Evolutionary conservation across 495 filamentous ascomycete species (phyloP).

Genomic region (Pyronema omphalodes): DNA sequence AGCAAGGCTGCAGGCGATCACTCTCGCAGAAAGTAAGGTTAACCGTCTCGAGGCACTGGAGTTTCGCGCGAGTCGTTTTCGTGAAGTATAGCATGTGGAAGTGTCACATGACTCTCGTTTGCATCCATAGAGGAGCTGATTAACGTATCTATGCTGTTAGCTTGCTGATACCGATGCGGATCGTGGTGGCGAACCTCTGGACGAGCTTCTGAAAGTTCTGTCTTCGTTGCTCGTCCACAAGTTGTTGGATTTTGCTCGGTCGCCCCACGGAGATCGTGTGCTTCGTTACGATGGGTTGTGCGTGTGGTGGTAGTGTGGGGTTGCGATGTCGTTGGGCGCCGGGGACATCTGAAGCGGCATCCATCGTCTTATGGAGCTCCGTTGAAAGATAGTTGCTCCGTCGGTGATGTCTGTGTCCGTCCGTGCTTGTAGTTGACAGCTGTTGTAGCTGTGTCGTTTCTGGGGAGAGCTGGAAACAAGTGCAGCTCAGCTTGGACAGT

Average conservation of each 20-base stretch:
- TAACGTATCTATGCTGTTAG: slow-evolving; percentile 44
- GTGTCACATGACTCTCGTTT: slow-evolving; percentile 49
- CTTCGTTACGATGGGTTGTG: slow-evolving; percentile 30
- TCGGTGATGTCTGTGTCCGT: too few relatives aligned
- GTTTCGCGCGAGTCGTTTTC: slow-evolving; percentile 46
- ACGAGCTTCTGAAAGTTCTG: slow-evolving; percentile 36
- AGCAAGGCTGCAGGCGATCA: slow-evolving; percentile 60
- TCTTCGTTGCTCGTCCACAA: slow-evolving; percentile 34
- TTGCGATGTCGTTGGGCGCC: neutral
- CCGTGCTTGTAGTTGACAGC: too few relatives aligned
- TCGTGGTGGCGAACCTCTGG: slow-evolving; percentile 28
- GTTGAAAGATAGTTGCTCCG: too few relatives aligned
- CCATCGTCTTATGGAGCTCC: too few relatives aligned
- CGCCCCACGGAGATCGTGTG: slow-evolving; percentile 35
- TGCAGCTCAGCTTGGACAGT: too few relatives aligned
- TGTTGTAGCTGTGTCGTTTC: too few relatives aligned
- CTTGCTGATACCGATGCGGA: neutral
- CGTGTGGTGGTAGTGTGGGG: slow-evolving; percentile 29
- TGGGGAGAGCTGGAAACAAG: too few relatives aligned
- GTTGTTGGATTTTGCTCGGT: slow-evolving; percentile 29
- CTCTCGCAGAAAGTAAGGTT: slow-evolving; percentile 49
- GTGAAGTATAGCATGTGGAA: slow-evolving; percentile 62
- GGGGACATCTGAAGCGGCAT: too few relatives aligned
- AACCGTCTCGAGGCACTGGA: slow-evolving; percentile 41
- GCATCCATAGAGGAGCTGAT: slow-evolving; percentile 72